Percentiles rank a stretch among this genome's conserved stretches.
Conservation (phyloP, 148 eudicot genomes). For the Tetragonia tetragonoides region DNA sequence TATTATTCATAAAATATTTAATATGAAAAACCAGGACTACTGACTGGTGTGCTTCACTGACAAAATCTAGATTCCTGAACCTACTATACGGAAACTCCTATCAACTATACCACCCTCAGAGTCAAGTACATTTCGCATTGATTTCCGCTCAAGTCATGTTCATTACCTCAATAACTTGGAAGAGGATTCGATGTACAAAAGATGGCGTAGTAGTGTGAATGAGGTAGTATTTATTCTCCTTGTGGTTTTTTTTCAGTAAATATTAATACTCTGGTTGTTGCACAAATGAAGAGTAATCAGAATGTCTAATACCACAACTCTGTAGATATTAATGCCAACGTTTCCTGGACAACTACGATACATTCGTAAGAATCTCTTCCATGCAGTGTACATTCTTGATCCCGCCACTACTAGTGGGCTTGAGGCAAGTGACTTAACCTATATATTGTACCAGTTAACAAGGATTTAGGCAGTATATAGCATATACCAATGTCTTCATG, state of each 20-base stretch:
- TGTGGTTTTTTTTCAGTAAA: neutral
- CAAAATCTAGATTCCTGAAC: conserved; percentile 66
- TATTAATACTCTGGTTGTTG: conserved; percentile 2
- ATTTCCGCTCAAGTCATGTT: conserved; percentile 90
- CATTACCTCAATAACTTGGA: conserved; percentile 95
- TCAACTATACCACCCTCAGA: conserved; percentile 71
- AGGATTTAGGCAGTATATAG: neutral
- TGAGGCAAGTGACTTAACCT: conserved; percentile 59
- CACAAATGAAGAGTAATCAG: conserved; percentile 7
- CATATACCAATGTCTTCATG: conserved; percentile 12
- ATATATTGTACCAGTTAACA: conserved; percentile 8
- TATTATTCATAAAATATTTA: neutral
- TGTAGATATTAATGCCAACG: conserved; percentile 94
- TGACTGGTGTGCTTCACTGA: conserved; percentile 19
- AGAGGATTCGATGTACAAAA: conserved; percentile 79
- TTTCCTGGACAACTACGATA: conserved; percentile 96
- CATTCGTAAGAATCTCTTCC: conserved; percentile 88
- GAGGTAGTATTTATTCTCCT: conserved; percentile 50
- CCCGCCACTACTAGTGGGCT: conserved; percentile 88
- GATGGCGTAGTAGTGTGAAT: conserved; percentile 93
- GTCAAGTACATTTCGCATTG: conserved; percentile 72
- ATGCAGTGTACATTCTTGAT: conserved; percentile 84
- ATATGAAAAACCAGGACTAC: neutral
- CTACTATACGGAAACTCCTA: conserved; percentile 63
- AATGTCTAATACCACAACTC: conserved; percentile 13